These are phyloP conservation scores for Jacaranda mimosifolia DNA, from an alignment of 257 asterid genomes.

Conservation along the genomic window DNA sequence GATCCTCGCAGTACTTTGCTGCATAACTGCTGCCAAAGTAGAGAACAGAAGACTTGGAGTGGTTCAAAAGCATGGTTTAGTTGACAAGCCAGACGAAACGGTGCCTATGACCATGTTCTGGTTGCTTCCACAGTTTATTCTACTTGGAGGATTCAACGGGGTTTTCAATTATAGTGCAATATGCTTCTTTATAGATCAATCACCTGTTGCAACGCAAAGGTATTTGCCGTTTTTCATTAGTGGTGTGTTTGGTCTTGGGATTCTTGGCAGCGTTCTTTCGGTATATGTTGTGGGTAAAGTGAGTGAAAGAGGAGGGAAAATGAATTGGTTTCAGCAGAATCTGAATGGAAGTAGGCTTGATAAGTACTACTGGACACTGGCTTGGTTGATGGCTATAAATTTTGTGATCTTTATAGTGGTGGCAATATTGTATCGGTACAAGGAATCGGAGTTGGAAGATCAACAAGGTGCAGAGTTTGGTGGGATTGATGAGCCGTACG, in stretches of 20 bases:
- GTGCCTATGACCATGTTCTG: constrained; percentile 59
- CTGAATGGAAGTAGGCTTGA: constrained; percentile 54
- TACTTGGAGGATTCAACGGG: constrained; percentile 43
- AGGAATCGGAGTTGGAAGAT: constrained; percentile 37
- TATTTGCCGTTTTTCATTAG: constrained; percentile 36
- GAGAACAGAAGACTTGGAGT: constrained; percentile 53
- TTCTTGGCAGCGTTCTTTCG: constrained; percentile 37
- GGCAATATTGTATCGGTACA: constrained; percentile 38
- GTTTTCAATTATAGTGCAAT: constrained; percentile 33
- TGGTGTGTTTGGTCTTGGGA: constrained; percentile 43
- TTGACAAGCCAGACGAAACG: constrained; percentile 48
- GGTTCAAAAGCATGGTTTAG: constrained; percentile 44
- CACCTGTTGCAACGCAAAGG: constrained; percentile 29
- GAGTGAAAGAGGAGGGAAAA: constrained; percentile 47
- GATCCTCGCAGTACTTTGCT: constrained; percentile 51
- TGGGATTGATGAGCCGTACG: constrained; percentile 37
- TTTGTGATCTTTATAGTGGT: constrained; percentile 42
- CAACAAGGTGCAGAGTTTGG: constrained; percentile 29
- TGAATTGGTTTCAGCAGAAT: constrained; percentile 53
- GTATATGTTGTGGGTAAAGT: constrained; percentile 51
- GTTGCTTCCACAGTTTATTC: constrained; percentile 54
- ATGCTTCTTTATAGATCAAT: constrained; percentile 44
- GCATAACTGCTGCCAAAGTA: constrained; percentile 60
- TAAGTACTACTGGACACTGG: constrained; percentile 55
- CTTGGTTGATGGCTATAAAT: constrained; percentile 53